phyloP scores from a whole-genome alignment of 2,329 filamentous ascomycete genomes.

The Fusarium siculi region DNA sequence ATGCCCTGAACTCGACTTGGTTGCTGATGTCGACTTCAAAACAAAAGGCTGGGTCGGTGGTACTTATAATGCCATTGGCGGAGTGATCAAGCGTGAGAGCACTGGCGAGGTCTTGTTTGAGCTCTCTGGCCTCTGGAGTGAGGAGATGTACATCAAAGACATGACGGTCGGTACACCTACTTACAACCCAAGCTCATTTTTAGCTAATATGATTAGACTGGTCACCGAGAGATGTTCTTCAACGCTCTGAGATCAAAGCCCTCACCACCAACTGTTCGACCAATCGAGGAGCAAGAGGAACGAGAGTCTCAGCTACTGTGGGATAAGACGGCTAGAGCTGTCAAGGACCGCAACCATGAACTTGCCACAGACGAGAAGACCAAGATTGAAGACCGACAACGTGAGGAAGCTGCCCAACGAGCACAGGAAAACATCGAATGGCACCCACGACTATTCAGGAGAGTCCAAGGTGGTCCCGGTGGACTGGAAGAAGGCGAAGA shows the following conservation, averaged over 20 bases:
- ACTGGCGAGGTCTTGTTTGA: slow-evolving; percentile 91
- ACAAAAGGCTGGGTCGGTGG: slow-evolving; percentile 97
- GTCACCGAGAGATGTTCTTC: slow-evolving; percentile 90
- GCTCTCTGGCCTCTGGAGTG: slow-evolving; percentile 91
- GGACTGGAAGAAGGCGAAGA: slow-evolving; percentile 84
- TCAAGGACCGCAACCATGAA: slow-evolving; percentile 87
- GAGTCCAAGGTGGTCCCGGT: slow-evolving; percentile 75
- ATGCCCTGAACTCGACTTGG: slow-evolving; percentile 87
- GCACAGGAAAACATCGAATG: slow-evolving; percentile 84
- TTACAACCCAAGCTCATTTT: background rate
- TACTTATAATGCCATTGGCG: slow-evolving; percentile 95
- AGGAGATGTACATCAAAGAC: slow-evolving; percentile 93
- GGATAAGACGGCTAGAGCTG: slow-evolving; percentile 81
- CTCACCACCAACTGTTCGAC: slow-evolving; percentile 76
- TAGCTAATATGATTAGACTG: slow-evolving; percentile 68
- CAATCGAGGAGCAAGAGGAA: slow-evolving; percentile 86
- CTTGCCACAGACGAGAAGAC: slow-evolving; percentile 94
- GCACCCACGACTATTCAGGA: slow-evolving; percentile 86
- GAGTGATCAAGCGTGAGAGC: slow-evolving; percentile 86
- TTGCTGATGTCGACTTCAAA: slow-evolving; percentile 97
- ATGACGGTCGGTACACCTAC: slow-evolving; percentile 66
- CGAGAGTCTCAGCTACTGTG: slow-evolving; percentile 92
- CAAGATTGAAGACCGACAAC: slow-evolving; percentile 92
- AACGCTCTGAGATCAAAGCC: slow-evolving; percentile 83
- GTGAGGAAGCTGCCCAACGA: slow-evolving; percentile 85